Conservation (phyloP, 2,329 filamentous ascomycete species). For the Phialophora macrospora region DNA sequence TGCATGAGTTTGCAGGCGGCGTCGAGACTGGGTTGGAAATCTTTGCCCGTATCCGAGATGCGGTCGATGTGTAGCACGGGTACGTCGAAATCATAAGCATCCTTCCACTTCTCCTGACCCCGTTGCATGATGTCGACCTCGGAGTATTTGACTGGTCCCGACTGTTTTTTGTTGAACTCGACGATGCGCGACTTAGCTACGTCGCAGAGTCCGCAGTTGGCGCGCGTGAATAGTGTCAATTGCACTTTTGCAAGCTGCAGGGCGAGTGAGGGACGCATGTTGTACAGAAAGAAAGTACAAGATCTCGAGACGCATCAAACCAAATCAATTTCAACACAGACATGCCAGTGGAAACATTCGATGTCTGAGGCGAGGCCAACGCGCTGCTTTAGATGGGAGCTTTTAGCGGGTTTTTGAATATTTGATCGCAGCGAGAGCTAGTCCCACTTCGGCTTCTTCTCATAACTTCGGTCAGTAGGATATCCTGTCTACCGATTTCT, state of each 20-base stretch:
- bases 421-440: no score
- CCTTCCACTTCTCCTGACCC: constrained; percentile 61
- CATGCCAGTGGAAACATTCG: background rate
- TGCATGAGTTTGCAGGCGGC: constrained; percentile 65
- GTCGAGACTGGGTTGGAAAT: constrained; percentile 47
- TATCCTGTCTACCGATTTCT: no score
- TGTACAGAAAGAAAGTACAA: background rate
- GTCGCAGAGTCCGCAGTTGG: constrained; percentile 64
- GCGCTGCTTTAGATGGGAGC: background rate
- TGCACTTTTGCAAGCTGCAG: constrained; percentile 41
- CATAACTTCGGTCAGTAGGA: no score
- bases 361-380: background rate
- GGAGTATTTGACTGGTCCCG: constrained; percentile 57
- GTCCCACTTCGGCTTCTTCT: no score
- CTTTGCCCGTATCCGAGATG: constrained; percentile 41
- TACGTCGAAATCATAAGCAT: constrained; percentile 67
- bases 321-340: background rate
- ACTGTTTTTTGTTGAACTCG: constrained; percentile 55
- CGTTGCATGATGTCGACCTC: constrained; percentile 65
- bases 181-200: constrained; percentile 63
- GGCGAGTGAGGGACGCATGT: constrained; percentile 32
- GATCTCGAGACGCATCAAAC: background rate
- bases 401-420: no score
- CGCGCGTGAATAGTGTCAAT: constrained; percentile 65
- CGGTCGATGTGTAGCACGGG: constrained; percentile 66